These are phyloP conservation scores for Aegilops longissima DNA, from an alignment of 176 grass and related monocot genomes.

Conservation along the genomic window DNA sequence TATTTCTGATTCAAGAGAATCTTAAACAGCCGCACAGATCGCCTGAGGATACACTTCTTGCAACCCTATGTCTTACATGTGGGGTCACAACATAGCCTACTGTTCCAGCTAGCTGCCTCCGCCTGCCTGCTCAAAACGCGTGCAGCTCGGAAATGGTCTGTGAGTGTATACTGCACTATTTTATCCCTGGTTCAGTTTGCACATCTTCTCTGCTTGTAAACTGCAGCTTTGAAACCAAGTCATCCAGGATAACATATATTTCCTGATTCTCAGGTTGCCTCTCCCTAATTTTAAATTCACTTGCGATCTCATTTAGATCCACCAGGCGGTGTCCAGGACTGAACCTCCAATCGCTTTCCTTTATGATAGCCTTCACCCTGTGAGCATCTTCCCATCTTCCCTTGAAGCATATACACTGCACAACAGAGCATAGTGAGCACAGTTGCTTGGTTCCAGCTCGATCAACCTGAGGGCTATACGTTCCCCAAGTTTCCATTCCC, in stretches of 20 bases:
- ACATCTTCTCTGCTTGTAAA: neutral
- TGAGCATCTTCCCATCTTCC: conserved; percentile 63
- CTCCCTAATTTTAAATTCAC: conserved; percentile 43
- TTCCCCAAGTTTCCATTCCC: conserved; percentile 59
- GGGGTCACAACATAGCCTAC: neutral
- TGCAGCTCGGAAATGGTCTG: neutral
- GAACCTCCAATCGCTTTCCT: conserved; percentile 33
- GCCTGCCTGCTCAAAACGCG: neutral
- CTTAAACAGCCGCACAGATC: neutral
- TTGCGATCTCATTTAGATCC: conserved; percentile 59
- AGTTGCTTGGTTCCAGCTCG: conserved; percentile 59
- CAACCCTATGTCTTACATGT: neutral
- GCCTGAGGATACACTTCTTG: neutral
- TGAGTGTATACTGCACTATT: neutral
- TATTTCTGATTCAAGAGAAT: neutral
- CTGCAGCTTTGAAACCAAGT: conserved; percentile 28
- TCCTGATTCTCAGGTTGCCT: conserved; percentile 40
- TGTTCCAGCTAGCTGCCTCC: neutral
- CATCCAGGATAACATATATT: conserved; percentile 57
- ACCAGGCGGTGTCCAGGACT: conserved; percentile 55
- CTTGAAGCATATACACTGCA: conserved; percentile 62
- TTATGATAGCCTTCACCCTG: conserved; percentile 59
- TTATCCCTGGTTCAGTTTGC: neutral
- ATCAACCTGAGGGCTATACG: conserved; percentile 57
- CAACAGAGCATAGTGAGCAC: conserved; percentile 52